Conservation (phyloP, 140 eudicot genomes). For the Bidens hawaiensis region DNA sequence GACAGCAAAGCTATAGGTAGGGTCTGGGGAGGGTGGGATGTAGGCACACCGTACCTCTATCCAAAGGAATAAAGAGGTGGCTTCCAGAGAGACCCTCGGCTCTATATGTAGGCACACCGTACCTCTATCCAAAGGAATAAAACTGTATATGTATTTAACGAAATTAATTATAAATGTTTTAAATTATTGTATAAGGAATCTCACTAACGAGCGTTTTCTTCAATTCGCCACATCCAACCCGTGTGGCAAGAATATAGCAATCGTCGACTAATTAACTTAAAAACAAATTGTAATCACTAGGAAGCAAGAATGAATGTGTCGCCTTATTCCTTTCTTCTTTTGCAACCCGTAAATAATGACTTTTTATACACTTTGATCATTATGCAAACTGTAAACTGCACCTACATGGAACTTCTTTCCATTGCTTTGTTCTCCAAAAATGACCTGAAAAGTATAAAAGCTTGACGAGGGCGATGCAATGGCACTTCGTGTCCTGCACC, state of each 20-base stretch:
- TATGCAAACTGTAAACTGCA: slow-evolving; percentile 12
- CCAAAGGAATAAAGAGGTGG: too few species aligned
- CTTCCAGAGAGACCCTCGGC: too few species aligned
- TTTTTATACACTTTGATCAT: slow-evolving; percentile 10
- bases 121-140: too few species aligned
- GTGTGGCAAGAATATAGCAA: slow-evolving; percentile 16
- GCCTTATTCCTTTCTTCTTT: slow-evolving; percentile 30
- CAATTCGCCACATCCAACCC: slow-evolving; percentile 2
- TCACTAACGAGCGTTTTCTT: slow-evolving; percentile 16
- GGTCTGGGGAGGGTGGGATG: too few species aligned
- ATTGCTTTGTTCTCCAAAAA: slow-evolving; percentile 77
- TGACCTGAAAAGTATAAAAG: slow-evolving; percentile 74
- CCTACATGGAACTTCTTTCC: slow-evolving; percentile 37
- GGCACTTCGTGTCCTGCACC: slow-evolving; percentile 99
- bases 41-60: too few species aligned
- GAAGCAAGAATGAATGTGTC: slow-evolving; percentile 35
- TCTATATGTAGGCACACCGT: too few species aligned
- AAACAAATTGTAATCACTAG: slow-evolving; percentile 11
- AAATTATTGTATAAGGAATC: slow-evolving; percentile 14
- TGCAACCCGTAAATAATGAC: slow-evolving; percentile 26
- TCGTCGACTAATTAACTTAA: slow-evolving; percentile 18
- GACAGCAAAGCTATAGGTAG: too few species aligned
- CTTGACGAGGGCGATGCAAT: slow-evolving; percentile 83
- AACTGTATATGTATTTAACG: slow-evolving; percentile 13
- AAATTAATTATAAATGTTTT: not conserved